Base-by-base conservation (phyloP, 2,329 filamentous ascomycete species). In the Colletotrichum sp. region DNA sequence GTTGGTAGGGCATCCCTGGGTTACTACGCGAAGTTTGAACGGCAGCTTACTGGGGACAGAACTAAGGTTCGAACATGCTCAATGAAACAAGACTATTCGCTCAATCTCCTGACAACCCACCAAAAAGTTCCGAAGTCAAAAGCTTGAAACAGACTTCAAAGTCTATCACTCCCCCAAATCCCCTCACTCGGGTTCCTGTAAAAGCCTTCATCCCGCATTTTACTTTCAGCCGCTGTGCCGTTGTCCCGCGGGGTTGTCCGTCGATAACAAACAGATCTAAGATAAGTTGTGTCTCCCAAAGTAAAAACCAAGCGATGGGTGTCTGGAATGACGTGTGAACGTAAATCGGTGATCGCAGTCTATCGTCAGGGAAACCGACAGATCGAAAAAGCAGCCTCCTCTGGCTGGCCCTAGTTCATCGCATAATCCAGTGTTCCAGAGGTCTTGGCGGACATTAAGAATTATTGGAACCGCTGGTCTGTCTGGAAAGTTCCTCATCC, bases 211-310 rank as follows among this genome's bases (percentile, higher is more conserved):
- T 16, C 9, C 39, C 48, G n/a, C 12, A 21, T 68, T 55, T 48
- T 57, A 7, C 39, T 12, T 39, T 34, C 13, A 63, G 32, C 21
- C 24, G 68, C 13, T 18, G 57, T 60, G 34, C 32, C 21, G n/a
- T 36, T 16, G 3, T 55, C 13, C 65, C 64, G 32, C 43, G 30
- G 7, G 32, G 32, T 36, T 18, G n/a, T 24, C n/a, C 34, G 28
- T 52, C 61, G 72, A 74, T 71, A 66, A 26, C 18, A 34, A 36
- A 60, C 21, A 43, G 57, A 73, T 36, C 13, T 36, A 7, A 59
- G 74, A 69, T 73, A 59, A 68, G 64, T 72, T 74, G 48, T 39
- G 52, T 21, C 67, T 32, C 12, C 6, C 6, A 32, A 76, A 68
- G 43, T 48, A 52, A 48, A 68, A 60, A 39, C 10, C 13, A 16